Evolutionary conservation across 257 asterid genomes (phyloP), one percentile per base, ranked within the genome.

Genomic region (Fraxinus excelsior): DNA sequence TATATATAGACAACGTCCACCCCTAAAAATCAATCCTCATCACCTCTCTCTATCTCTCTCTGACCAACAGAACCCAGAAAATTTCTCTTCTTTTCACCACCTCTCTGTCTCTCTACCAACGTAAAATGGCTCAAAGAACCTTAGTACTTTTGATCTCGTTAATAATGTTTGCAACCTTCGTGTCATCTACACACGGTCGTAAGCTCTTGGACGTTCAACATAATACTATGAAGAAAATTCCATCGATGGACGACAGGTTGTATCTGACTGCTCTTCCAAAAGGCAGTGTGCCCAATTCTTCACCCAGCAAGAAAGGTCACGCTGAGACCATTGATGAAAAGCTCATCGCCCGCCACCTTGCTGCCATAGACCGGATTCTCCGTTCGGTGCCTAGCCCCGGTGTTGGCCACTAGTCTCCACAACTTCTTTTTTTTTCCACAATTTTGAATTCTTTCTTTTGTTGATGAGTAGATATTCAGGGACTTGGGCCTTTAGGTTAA

Each of bases 381-480:
- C 83, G 83, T 0, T 83, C 86, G 14, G 83, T 83, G 31, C 86
- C 86, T 1, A 75, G 83, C 67, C 86, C 86, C 25, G 86, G 86
- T 40, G 80, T 76, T 1, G 86, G 86, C 71, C 62, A 83, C 53
- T 83, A 76, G 69, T 8, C 25, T 76, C 67, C 21, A n/a, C 13
- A 19, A 16, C 0, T 26, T 3, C 38, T 68, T 51, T 18, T 68
- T 51, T 18, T 31, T 3, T 32, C 9, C n/a, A 40, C 23, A 44
- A 26, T 40, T 71, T 71, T 71, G 13, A 5, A 71, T 71, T 70
- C 23, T 5, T 42, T 4, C 32, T 60, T 60, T 25, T 10, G 67
- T 25, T 62, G 67, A 8, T 62, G 12, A 25, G 34, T 25, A 25
- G 10, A 62, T 23, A 23, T 16, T 19, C 25, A 18, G 62, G 6